Evolutionary conservation across 208 protist genomes (phyloP), one percentile per base, ranked within the genome.

Genomic region (Crithidia bombi): DNA sequence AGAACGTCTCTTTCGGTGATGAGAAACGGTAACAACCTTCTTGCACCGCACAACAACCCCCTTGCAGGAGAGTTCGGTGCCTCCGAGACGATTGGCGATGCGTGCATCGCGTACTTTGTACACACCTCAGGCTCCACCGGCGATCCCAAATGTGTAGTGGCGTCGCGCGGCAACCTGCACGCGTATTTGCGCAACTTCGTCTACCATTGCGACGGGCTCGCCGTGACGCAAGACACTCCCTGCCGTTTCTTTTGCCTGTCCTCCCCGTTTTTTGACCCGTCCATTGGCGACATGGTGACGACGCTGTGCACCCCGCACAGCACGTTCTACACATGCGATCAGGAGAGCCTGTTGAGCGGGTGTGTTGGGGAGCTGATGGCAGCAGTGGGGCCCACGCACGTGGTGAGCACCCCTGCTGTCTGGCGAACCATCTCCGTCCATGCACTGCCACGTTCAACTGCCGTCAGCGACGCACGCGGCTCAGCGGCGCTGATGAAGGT

Each of bases 111-210:
- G 17, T 91, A 91, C 73, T 82, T 79, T 57, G 81, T 91, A 38
- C 78, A 81, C 71, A 85, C 85, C 5, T 91, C 85, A 25, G 85
- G 85, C 17, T 88, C 85, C 11, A 88, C 85, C 15, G 82, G 85
- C 5, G 59, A 69, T 14, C 85, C 85, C 3, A 91, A 91, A 59
- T 79, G 79, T 35, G 78, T 91, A 11, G 57, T 81, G 19, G 79
- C 58, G 2, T 74, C 79, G 5, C 69, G 85, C 10, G 51, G 33
- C 0, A 91, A 91, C 56, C 46, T 91, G 33, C 28, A 46, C 41
- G 71, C 82, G 2, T 91, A 91, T 57, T 46, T 78, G 65, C 43
- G 38, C 41, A 36, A 28, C 35, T 91, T 91, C 44, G 51, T 76
- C 47, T 51, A 61, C 19, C 17, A 63, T 17, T 21, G 30, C n/a